Percentiles rank a stretch among this genome's conserved stretches.
Conservation (phyloP, 306 rosid genomes). For the Inga oerstediana region DNA sequence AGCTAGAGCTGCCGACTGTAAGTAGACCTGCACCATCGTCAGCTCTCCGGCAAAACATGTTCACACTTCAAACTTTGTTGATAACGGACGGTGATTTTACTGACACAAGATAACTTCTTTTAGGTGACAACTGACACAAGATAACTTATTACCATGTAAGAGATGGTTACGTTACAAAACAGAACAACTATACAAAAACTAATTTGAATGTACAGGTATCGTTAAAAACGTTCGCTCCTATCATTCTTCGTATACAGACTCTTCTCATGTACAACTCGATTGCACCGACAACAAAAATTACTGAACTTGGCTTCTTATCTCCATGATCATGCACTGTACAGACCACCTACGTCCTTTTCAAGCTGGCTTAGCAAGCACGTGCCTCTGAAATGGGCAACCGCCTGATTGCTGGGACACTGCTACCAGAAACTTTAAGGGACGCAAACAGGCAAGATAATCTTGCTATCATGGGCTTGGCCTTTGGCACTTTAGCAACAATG, state of each 20-base stretch:
- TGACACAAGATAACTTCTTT: background rate
- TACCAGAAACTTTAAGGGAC: slow-evolving; percentile 73
- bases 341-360: slow-evolving; percentile 33
- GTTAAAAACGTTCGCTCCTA: slow-evolving; percentile 35
- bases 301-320: slow-evolving; percentile 46
- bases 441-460: slow-evolving; percentile 84
- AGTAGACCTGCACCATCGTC: background rate
- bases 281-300: slow-evolving; percentile 43
- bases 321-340: slow-evolving; percentile 42
- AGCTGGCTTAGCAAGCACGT: slow-evolving; percentile 73
- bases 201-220: slow-evolving; percentile 32
- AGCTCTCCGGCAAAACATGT: slow-evolving; percentile 2
- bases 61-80: slow-evolving; percentile 18
- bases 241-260: slow-evolving; percentile 33
- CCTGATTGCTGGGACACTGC: slow-evolving; percentile 56
- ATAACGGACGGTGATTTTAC: slow-evolving; percentile 30
- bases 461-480: slow-evolving; percentile 79
- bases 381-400: slow-evolving; percentile 83
- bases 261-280: slow-evolving; percentile 56
- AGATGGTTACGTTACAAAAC: background rate
- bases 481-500: slow-evolving; percentile 56
- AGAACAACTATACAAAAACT: slow-evolving; percentile 1
- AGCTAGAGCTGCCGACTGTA: background rate
- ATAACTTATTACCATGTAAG: slow-evolving; percentile 31
- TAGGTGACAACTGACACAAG: slow-evolving; percentile 14